Evolutionary conservation across 2,329 filamentous ascomycete genomes (phyloP).

Genomic region (Paecilomyces fulvus): DNA sequence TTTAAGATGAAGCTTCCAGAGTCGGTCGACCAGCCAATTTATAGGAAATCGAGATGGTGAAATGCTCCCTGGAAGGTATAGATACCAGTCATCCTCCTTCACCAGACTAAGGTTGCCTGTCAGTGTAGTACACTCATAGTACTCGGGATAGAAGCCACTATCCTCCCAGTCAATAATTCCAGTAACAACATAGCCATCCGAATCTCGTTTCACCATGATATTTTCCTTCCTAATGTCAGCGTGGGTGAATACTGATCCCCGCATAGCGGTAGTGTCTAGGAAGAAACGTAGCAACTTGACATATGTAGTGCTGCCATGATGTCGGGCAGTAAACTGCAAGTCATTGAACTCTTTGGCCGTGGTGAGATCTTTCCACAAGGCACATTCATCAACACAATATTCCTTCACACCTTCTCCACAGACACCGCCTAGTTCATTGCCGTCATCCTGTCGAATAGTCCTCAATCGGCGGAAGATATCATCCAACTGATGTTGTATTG

Average conservation of each 20-base stretch:
- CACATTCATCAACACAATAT: constrained; percentile 11
- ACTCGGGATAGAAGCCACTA: constrained; percentile 22
- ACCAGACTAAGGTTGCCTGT: constrained; percentile 11
- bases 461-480: constrained; percentile 11
- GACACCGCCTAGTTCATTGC: constrained; percentile 14
- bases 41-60: constrained; percentile 14
- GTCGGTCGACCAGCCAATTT: constrained; percentile 13
- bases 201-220: constrained; percentile 14
- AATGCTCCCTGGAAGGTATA: constrained; percentile 17
- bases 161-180: constrained; percentile 25
- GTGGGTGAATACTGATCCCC: constrained; percentile 18
- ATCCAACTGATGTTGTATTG: constrained; percentile 13
- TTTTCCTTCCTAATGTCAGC: constrained; percentile 13
- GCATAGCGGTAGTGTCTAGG: constrained; percentile 6
- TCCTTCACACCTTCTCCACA: constrained; percentile 19
- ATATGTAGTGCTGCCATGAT: constrained; percentile 12
- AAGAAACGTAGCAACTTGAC: constrained; percentile 15
- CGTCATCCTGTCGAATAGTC: constrained; percentile 9
- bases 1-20: constrained; percentile 10
- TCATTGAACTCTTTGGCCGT: constrained; percentile 12
- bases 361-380: constrained; percentile 14
- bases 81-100: constrained; percentile 21
- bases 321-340: constrained; percentile 14
- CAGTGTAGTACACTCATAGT: constrained; percentile 18
- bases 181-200: constrained; percentile 11